Percentiles rank a stretch among this genome's conserved stretches.
Evolutionary conservation across 495 filamentous ascomycete genomes (phyloP).

Genomic region (Lentithecium fluviatile): DNA sequence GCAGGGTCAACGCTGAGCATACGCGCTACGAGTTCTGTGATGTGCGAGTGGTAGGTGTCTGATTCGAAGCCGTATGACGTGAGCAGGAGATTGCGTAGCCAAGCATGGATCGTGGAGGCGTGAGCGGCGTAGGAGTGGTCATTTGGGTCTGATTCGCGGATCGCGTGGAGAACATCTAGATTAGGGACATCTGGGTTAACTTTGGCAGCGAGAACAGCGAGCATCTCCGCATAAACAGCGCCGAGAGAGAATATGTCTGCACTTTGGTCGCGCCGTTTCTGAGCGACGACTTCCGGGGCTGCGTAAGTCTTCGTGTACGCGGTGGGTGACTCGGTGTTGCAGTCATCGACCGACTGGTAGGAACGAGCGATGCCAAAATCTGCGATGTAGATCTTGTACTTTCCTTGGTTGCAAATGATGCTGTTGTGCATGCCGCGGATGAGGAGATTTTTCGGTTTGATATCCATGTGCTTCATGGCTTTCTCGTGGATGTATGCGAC

Average conservation of each 20-base stretch:
- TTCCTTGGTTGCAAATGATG: slow-evolving; percentile 6
- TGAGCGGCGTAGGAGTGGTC: not conserved
- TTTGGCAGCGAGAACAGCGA: not conserved
- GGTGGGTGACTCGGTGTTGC: slow-evolving; percentile 16
- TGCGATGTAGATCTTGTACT: slow-evolving; percentile 31
- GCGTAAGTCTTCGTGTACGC: slow-evolving; percentile 27
- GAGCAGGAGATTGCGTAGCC: too few species aligned
- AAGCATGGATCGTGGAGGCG: not conserved
- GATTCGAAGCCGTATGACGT: slow-evolving; percentile 10
- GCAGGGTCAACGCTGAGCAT: slow-evolving; percentile 7
- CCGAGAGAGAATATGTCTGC: slow-evolving; percentile 14
- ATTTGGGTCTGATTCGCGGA: not conserved
- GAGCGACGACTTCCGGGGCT: slow-evolving; percentile 24
- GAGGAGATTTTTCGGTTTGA: slow-evolving; percentile 24
- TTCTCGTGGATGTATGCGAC: slow-evolving; percentile 7
- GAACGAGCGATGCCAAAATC: slow-evolving; percentile 34
- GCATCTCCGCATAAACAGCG: slow-evolving; percentile 5
- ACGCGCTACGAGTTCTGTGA: slow-evolving; percentile 3
- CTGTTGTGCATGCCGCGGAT: slow-evolving; percentile 6
- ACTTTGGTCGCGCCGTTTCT: slow-evolving; percentile 10
- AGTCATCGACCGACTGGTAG: slow-evolving; percentile 19
- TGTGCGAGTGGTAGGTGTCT: slow-evolving; percentile 4
- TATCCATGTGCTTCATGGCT: slow-evolving; percentile 15
- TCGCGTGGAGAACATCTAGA: not conserved
- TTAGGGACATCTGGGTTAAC: not conserved